Percentiles rank a stretch among this genome's conserved stretches.
Evolutionary conservation across 306 rosid genomes (phyloP).

Genomic region (Hippophae rhamnoides): DNA sequence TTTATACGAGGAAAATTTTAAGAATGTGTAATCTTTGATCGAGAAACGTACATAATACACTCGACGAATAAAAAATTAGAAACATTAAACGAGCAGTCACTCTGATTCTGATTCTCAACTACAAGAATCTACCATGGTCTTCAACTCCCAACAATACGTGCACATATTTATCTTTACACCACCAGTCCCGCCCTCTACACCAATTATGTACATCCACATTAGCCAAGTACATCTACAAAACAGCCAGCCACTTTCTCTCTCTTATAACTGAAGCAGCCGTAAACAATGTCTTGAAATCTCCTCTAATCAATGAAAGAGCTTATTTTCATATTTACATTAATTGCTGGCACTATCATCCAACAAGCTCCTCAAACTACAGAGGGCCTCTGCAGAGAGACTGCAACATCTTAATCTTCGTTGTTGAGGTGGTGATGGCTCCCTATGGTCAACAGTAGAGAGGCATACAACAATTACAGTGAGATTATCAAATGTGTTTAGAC

Average conservation of each 20-base stretch:
- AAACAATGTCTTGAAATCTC: conserved; percentile 20
- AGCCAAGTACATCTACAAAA: conserved; percentile 32
- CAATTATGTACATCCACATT: conserved; percentile 31
- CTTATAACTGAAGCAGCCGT: conserved; percentile 47
- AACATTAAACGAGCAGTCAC: no score
- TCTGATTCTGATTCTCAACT: no score
- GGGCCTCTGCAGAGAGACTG: conserved; percentile 84
- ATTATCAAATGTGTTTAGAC: conserved; percentile 69
- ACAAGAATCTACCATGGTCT: no score
- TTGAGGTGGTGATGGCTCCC: conserved; percentile 31
- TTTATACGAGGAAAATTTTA: no score
- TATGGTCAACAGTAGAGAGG: conserved; percentile 43
- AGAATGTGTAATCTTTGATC: no score
- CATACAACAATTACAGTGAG: conserved; percentile 76
- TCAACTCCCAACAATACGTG: no score
- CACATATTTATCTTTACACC: conserved; percentile 4
- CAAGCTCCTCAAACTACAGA: conserved; percentile 73
- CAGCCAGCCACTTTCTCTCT: conserved; percentile 40
- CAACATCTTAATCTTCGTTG: conserved; percentile 51
- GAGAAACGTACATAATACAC: no score
- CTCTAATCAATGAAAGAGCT: conserved; percentile 5
- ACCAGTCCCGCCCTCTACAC: conserved; percentile 15
- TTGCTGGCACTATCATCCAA: conserved; percentile 53
- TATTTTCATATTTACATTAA: conserved; percentile 27
- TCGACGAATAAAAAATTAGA: no score